Evolutionary conservation across 768 basidiomycete species (phyloP), one percentile per base, ranked within the genome.

Genomic region (Austroboletus eburneus): DNA sequence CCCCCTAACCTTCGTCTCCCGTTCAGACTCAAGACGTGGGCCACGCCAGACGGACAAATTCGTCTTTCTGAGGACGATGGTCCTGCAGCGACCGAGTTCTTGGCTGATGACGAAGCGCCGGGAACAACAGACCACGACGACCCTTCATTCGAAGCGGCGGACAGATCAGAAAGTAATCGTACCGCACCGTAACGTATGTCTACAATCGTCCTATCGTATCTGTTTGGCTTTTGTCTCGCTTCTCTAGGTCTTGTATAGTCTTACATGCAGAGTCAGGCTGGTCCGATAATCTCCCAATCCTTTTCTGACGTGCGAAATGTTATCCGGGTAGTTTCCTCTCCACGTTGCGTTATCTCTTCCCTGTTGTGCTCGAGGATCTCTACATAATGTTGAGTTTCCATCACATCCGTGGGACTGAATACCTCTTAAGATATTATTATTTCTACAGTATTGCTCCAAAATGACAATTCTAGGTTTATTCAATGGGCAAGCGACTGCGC

Each of bases 21-120:
- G n/a, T n/a, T 18, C 55, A 87, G 85, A 53, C 63, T 87, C 43
- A 79, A 79, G 53, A 77, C 76, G 6, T 75, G 83, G 63, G 70
- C 72, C 2, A 63, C 67, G 14, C 57, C 65, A 14, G 79, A 81
- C 49, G 85, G 85, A 3, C 71, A 62, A 6, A 83, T 87, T 45
- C 76, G 85, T 9, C 71, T 87, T 18, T 85, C 83, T 39, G 73
- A 78, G 57, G 85, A 87, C 52, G 83, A 86, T 43, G 81, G 83
- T 0, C 85, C 85, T 12, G 73, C 84, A n/a, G 75, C 83, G n/a
- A 69, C 71, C 14, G 80, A 81, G 44, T 86, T 86, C 50, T 54
- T 87, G 39, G 75, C 78, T 25, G 74, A 78, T 39, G 80, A 81
- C 38, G 81, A 73, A 16, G 62, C 56, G 20, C 49, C 77, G 12